Percentiles rank a stretch among this genome's conserved stretches.
Conservation (phyloP, 139 green algal species). For the Mesotaenium endlicherianum region DNA sequence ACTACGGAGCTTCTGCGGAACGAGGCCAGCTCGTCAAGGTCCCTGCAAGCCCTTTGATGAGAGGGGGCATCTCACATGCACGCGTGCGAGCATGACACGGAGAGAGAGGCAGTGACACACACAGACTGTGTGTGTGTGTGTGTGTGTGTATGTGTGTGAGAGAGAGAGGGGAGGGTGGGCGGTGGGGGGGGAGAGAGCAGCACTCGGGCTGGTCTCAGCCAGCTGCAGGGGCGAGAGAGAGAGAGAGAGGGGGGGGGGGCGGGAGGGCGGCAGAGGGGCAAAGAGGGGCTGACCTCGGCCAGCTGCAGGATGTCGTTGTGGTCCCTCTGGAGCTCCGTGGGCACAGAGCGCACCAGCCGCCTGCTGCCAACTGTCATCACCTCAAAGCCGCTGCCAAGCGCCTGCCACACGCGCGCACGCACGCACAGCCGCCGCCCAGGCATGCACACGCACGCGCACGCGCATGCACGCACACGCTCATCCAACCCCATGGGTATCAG, state of each 20-base stretch:
- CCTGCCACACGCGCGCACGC: not conserved
- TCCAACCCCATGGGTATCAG: too few relatives aligned
- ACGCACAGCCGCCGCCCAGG: too few relatives aligned
- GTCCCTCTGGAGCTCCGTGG: conserved; percentile 49
- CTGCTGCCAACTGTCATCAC: conserved; percentile 1
- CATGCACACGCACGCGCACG: too few relatives aligned
- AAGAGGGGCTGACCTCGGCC: conserved; percentile 29
- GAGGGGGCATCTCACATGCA: too few relatives aligned
- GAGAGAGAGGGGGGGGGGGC: not conserved
- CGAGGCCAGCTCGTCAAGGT: too few relatives aligned
- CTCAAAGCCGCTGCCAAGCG: conserved; percentile 36
- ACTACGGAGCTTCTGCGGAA: too few relatives aligned
- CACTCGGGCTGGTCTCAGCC: conserved; percentile 18
- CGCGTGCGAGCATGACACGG: too few relatives aligned
- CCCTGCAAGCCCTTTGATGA: too few relatives aligned
- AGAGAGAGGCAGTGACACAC: too few relatives aligned
- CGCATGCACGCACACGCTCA: too few relatives aligned
- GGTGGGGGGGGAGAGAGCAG: not conserved
- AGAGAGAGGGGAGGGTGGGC: not conserved
- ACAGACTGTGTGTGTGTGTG: too few relatives aligned
- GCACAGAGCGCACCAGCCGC: conserved; percentile 49
- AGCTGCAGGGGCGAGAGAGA: conserved; percentile 12
- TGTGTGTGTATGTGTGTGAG: not conserved
- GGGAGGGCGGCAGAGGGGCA: not conserved
- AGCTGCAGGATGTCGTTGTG: conserved; percentile 46